Evolutionary conservation across 2,329 filamentous ascomycete species (phyloP), one percentile per base, ranked within the genome.

Genomic region (Paraconiothyrium brasiliense): DNA sequence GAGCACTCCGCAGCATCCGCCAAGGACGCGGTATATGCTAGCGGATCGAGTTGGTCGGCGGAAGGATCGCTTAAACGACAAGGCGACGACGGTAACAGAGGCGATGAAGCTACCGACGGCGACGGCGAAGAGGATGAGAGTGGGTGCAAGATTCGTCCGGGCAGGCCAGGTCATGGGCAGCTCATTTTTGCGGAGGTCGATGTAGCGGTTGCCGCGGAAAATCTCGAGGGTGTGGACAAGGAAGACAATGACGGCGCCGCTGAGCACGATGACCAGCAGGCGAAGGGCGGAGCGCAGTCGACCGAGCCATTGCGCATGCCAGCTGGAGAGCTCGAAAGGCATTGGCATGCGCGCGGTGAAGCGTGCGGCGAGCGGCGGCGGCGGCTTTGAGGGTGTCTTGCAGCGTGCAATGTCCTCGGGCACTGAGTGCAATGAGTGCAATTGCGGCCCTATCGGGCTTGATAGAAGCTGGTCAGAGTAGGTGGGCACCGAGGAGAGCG

Each of bases 131-230:
- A 78, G 68, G n/a, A 78, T 66, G 14, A 76, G 69, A 35, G 74
- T 77, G n/a, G 76, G 74, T 6, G 69, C 71, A 34, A 78, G 75
- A 54, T 78, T 77, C 27, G 75, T 78, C 54, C 70, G 68, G 35
- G 75, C 74, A 22, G 76, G 76, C 76, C 76, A 78, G 56, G 71
- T 72, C 72, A 77, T 78, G 63, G 76, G 75, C 57, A 77, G 66
- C 63, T 78, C 75, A 46, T 75, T 75, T 22, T 72, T 73, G 57
- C 75, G 71, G 58, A 77, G 72, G 62, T 77, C 75, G 60, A 77
- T 68, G 61, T 73, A 76, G 49, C 67, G 64, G 64, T 77, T 77
- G 56, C 75, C 70, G 54, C 74, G 71, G 54, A 73, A 77, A 55
- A 77, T 74, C 55, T 72, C 64, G 54, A 78, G 71, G 20, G 75